Percentiles rank a stretch among this genome's conserved stretches.
Evolutionary conservation across 768 basidiomycete species (phyloP).

Genomic region (Xerocomellus dryophilus): DNA sequence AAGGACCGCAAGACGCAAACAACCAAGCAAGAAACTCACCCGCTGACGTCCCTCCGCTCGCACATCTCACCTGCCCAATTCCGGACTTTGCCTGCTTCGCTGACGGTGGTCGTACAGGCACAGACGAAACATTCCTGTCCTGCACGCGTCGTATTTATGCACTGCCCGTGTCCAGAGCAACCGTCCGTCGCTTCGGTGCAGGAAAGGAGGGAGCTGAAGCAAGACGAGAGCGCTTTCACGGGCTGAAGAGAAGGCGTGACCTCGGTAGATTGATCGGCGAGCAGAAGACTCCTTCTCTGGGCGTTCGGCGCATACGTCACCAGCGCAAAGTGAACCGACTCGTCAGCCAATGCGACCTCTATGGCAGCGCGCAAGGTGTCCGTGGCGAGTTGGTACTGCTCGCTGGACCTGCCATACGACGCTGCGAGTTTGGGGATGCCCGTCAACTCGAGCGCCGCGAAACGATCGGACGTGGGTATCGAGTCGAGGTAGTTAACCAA

Average conservation of each 20-base stretch:
- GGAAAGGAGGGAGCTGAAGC: slow-evolving; percentile 50
- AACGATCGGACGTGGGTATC: slow-evolving; percentile 38
- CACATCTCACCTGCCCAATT: slow-evolving; percentile 76
- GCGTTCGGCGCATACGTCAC: slow-evolving; percentile 43
- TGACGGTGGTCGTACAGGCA: slow-evolving; percentile 45
- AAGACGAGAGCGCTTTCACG: slow-evolving; percentile 58
- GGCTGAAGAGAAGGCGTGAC: slow-evolving; percentile 45
- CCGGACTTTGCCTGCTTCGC: slow-evolving; percentile 53
- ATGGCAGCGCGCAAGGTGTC: slow-evolving; percentile 49
- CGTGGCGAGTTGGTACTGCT: slow-evolving; percentile 50
- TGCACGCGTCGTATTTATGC: slow-evolving; percentile 56
- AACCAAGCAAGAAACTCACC: slow-evolving; percentile 46
- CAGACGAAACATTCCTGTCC: slow-evolving; percentile 53
- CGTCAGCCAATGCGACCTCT: slow-evolving; percentile 37
- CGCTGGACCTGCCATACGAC: slow-evolving; percentile 48
- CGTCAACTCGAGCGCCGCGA: slow-evolving; percentile 62
- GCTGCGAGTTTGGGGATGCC: slow-evolving; percentile 48
- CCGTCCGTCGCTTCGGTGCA: slow-evolving; percentile 61
- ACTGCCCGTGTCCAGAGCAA: slow-evolving; percentile 72
- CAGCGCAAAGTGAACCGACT: slow-evolving; percentile 47
- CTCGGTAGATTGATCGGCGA: slow-evolving; percentile 44
- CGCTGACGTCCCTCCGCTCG: slow-evolving; percentile 76
- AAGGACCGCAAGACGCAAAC: not conserved
- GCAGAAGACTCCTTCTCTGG: slow-evolving; percentile 38
- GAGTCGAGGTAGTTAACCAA: slow-evolving; percentile 50